Evolutionary conservation across 2,329 filamentous ascomycete species (phyloP).

Genomic region (Clonostachys rosea): DNA sequence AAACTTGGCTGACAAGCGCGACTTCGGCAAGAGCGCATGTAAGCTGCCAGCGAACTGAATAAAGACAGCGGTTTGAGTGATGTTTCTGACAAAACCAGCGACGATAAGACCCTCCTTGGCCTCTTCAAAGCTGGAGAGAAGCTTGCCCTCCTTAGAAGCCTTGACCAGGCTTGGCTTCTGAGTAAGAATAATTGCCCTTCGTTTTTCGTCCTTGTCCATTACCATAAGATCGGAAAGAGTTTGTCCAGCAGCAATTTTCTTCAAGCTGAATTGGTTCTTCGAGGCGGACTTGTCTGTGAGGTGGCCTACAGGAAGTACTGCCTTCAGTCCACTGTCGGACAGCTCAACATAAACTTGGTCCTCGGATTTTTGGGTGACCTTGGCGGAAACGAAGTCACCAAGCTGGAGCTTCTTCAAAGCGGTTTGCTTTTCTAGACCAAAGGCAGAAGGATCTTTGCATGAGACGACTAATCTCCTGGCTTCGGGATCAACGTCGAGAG

Average conservation of each 20-base stretch:
- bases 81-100: constrained; percentile 79
- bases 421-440: constrained; percentile 70
- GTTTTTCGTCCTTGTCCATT: constrained; percentile 77
- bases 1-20: constrained; percentile 68
- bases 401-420: constrained; percentile 70
- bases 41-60: constrained; percentile 80
- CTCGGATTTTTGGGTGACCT: constrained; percentile 75
- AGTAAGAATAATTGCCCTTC: constrained; percentile 70
- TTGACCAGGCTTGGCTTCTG: constrained; percentile 80
- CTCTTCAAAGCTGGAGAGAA: constrained; percentile 70
- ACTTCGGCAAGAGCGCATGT: constrained; percentile 75
- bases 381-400: constrained; percentile 72
- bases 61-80: constrained; percentile 77
- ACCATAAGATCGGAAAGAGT: constrained; percentile 77
- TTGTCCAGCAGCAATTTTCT: constrained; percentile 81
- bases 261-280: constrained; percentile 72
- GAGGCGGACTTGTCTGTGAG: constrained; percentile 78
- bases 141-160: constrained; percentile 64
- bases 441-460: constrained; percentile 82
- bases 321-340: constrained; percentile 68
- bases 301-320: constrained; percentile 71
- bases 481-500: constrained; percentile 74
- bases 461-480: constrained; percentile 75
- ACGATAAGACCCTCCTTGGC: constrained; percentile 64
- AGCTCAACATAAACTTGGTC: constrained; percentile 77